Base-by-base conservation (phyloP, 805 yeast species). In the Saturnispora besseyi region DNA sequence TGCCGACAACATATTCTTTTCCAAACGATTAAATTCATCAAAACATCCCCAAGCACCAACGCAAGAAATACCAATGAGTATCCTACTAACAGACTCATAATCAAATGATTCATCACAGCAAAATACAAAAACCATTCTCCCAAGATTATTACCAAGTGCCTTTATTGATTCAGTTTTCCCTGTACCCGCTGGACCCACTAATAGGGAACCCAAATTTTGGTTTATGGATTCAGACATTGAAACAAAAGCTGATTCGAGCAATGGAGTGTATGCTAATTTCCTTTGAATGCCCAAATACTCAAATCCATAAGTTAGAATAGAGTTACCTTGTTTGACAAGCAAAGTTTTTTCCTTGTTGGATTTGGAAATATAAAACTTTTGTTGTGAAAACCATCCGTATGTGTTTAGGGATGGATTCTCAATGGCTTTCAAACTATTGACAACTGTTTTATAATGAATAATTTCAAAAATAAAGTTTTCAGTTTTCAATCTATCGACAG, bases 151-250 rank as follows among this genome's bases (percentile, higher is more conserved):
- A 1, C 93, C 96, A 30, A 90, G 68, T 0, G 95, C 86, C 62
- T 91, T 91, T 26, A 91, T 75, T 0, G 95, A 76, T 62, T 91
- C 98, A 0, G 98, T 91, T 61, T 91, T 91, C 55, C 98, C 98
- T 0, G 98, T 91, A 40, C 98, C 98, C 2, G 98, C 96, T 1
- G 98, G 97, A 0, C 98, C 98, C 64, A 84, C 81, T 0, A 95
- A 84, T 1, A 95, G 84, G 0, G 96, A 95, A n/a, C 98, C 98
- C 8, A 80, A 69, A 33, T 75, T 76, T 56, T 82, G 87, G 32
- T 78, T 75, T 15, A 89, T 62, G 0, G 97, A 90, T 52, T 82
- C 84, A 0, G 85, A 71, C 80, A 90, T 77, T 0, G 89, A 69
- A 8, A 82, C 61, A 60, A 76, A 87, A 50, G 87, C 78, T 5